phyloP scores from a whole-genome alignment of 2,329 filamentous ascomycete species.

The Clonostachys sp. region DNA sequence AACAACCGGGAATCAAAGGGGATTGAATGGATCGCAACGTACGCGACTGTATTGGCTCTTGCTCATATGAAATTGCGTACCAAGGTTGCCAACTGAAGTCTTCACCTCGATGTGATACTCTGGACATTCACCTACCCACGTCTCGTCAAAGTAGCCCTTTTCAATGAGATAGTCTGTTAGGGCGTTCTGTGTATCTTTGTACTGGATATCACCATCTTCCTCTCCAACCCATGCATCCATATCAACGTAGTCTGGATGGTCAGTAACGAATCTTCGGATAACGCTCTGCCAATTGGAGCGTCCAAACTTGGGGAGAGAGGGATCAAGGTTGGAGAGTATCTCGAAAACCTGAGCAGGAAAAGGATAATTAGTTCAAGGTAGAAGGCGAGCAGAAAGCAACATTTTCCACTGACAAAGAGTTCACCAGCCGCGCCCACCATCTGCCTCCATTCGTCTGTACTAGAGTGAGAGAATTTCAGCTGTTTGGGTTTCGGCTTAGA shows the following conservation, averaged over 20 bases:
- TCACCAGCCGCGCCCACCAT: too few relatives aligned
- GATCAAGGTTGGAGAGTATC: slow-evolving; percentile 21
- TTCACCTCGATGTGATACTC: slow-evolving; percentile 48
- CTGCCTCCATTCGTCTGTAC: too few relatives aligned
- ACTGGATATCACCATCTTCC: slow-evolving; percentile 43
- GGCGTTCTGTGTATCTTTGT: slow-evolving; percentile 25
- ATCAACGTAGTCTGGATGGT: slow-evolving; percentile 31
- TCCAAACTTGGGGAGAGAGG: slow-evolving; percentile 24
- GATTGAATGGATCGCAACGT: slow-evolving; percentile 7
- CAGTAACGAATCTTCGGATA: slow-evolving; percentile 30
- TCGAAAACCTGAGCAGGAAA: slow-evolving; percentile 30
- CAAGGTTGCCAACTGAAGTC: slow-evolving; percentile 29
- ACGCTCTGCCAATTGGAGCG: slow-evolving; percentile 40
- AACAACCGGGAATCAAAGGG: too few relatives aligned
- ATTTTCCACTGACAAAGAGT: too few relatives aligned
- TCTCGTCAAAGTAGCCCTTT: slow-evolving; percentile 18
- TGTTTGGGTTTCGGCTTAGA: too few relatives aligned
- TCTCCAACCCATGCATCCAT: slow-evolving; percentile 29
- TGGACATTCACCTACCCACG: slow-evolving; percentile 19
- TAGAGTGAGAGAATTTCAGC: too few relatives aligned
- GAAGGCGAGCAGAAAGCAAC: too few relatives aligned
- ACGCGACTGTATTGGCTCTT: slow-evolving; percentile 34
- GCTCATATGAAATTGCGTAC: slow-evolving; percentile 40
- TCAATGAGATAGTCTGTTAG: slow-evolving; percentile 26
- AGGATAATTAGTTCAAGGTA: too few relatives aligned